A percentile compares a stretch with the other conserved stretches of the same genome.
phyloP scores from a whole-genome alignment of 1,139 yeast species.

The Saccharomyces uvarum region DNA sequence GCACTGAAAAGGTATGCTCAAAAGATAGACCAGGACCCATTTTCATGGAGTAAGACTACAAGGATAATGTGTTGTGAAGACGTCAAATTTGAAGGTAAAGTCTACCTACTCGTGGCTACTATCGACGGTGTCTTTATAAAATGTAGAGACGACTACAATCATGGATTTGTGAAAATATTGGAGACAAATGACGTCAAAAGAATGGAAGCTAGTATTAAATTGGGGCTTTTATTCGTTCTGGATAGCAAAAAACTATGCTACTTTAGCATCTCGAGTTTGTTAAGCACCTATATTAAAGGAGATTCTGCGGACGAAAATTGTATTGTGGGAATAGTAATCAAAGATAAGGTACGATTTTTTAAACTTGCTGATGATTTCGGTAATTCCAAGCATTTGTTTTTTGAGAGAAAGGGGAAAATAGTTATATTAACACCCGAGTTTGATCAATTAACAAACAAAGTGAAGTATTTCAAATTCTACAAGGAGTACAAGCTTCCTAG shows the following conservation, averaged over 20 bases:
- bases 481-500: slow-evolving; percentile 33
- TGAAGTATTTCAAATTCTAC: slow-evolving; percentile 47
- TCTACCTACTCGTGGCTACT: slow-evolving; percentile 29
- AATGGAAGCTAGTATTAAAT: slow-evolving; percentile 50
- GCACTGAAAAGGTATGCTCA: slow-evolving; percentile 35
- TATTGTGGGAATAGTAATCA: slow-evolving; percentile 30
- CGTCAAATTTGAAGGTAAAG: slow-evolving; percentile 32
- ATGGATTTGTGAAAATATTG: slow-evolving; percentile 45
- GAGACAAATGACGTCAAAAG: slow-evolving; percentile 50
- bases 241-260: slow-evolving; percentile 54
- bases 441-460: slow-evolving; percentile 49
- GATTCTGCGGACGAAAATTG: slow-evolving; percentile 25
- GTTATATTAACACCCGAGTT: slow-evolving; percentile 33
- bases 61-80: slow-evolving; percentile 46
- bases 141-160: slow-evolving; percentile 32
- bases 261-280: slow-evolving; percentile 45
- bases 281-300: slow-evolving; percentile 29
- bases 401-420: slow-evolving; percentile 41
- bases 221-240: slow-evolving; percentile 52
- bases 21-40: slow-evolving; percentile 19
- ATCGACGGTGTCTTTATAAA: slow-evolving; percentile 32
- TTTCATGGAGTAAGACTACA: slow-evolving; percentile 4
- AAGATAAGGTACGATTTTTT: slow-evolving; percentile 45
- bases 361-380: slow-evolving; percentile 52
- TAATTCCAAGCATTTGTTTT: slow-evolving; percentile 51